Conservation (phyloP, 208 protist species). For the Acanthamoeba lenticulata region DNA sequence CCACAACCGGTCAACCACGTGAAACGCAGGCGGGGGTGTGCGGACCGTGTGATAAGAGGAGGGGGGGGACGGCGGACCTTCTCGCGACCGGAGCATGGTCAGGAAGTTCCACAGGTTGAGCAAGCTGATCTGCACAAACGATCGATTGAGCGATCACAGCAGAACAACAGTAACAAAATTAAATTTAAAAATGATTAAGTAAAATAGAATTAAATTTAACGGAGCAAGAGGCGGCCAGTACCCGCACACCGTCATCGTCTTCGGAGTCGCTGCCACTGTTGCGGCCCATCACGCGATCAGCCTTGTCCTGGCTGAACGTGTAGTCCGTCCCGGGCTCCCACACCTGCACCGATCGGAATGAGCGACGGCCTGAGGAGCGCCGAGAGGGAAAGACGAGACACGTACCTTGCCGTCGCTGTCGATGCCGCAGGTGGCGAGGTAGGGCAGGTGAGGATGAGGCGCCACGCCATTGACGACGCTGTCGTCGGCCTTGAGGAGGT, state of each 20-base stretch:
- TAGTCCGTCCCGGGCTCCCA: neutral
- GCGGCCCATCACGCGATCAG: neutral
- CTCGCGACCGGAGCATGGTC: neutral
- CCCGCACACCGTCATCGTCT: neutral
- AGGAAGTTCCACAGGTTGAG: neutral
- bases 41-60: too few relatives aligned
- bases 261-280: neutral
- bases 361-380: too few relatives aligned
- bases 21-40: too few relatives aligned
- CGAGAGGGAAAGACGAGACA: too few relatives aligned
- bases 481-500: conserved; percentile 7
- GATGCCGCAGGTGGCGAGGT: neutral
- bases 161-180: too few relatives aligned
- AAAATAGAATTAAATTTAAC: too few relatives aligned
- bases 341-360: neutral
- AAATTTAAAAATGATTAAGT: too few relatives aligned
- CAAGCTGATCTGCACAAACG: neutral
- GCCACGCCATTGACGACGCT: conserved; percentile 8
- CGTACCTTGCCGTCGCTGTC: neutral
- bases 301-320: neutral
- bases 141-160: too few relatives aligned
- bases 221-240: neutral
- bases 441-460: neutral
- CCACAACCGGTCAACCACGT: too few relatives aligned
- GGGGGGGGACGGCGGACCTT: too few relatives aligned